Percentiles rank a stretch among this genome's conserved stretches.
These are phyloP conservation scores for Pseudocercospora pini-densiflorae DNA, from an alignment of 2,329 filamentous ascomycete genomes.

Conservation along the genomic window DNA sequence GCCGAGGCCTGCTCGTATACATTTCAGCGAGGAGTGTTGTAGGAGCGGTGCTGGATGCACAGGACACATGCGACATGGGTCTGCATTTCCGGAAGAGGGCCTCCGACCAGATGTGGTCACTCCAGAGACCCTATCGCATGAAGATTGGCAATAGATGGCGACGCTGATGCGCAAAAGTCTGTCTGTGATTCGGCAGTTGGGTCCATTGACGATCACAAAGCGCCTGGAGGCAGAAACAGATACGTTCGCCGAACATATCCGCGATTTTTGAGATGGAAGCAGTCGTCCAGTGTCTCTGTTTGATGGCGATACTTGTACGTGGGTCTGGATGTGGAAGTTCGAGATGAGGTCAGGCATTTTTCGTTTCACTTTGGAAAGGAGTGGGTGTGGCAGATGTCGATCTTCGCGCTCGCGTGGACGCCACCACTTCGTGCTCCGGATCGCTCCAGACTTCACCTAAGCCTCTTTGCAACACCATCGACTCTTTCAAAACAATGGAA, in stretches of 20 bases:
- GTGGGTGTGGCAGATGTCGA: background rate
- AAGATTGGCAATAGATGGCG: too few relatives aligned
- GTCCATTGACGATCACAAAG: background rate
- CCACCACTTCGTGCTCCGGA: constrained; percentile 5
- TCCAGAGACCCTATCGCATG: too few relatives aligned
- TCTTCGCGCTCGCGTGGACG: constrained; percentile 9
- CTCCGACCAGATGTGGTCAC: too few relatives aligned
- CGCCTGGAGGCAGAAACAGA: background rate
- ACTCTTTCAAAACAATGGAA: background rate
- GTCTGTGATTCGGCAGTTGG: background rate
- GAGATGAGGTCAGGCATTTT: constrained; percentile 3
- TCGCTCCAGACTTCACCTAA: constrained; percentile 4
- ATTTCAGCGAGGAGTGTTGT: background rate
- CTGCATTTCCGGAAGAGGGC: background rate
- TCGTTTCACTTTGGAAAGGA: background rate
- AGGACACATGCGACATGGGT: background rate
- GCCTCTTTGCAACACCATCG: background rate
- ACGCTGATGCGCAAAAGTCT: too few relatives aligned
- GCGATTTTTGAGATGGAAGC: background rate
- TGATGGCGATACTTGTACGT: background rate
- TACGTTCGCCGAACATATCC: constrained; percentile 2
- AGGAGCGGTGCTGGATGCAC: background rate
- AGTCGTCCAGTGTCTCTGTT: constrained; percentile 2
- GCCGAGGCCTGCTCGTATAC: background rate
- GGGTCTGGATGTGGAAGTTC: background rate